Evolutionary conservation across 2,329 filamentous ascomycete genomes (phyloP).

Genomic region (Microthyrium microscopicum): DNA sequence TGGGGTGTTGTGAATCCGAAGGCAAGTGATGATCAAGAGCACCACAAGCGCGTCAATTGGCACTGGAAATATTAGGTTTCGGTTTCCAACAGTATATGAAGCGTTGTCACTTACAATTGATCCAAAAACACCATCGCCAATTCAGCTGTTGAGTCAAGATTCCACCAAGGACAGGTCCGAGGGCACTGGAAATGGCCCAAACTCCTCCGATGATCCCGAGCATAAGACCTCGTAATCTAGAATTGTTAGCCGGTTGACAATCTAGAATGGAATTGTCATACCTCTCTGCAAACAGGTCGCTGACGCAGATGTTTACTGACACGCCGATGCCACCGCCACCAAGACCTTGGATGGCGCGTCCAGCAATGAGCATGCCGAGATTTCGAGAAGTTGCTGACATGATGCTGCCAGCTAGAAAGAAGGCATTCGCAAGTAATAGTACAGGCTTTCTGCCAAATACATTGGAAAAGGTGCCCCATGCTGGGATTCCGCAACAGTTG

Average conservation of each 20-base stretch:
- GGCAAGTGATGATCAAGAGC: constrained; percentile 32
- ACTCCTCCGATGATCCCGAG: constrained; percentile 16
- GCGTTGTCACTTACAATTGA: constrained; percentile 16
- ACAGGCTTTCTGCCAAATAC: constrained; percentile 22
- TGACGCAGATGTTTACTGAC: constrained; percentile 42
- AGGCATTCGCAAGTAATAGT: constrained; percentile 17
- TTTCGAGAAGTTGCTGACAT: constrained; percentile 34
- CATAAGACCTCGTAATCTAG: constrained; percentile 15
- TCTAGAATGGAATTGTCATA: constrained; percentile 8
- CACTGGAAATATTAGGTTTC: constrained; percentile 16
- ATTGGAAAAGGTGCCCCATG: constrained; percentile 25
- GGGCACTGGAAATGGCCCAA: constrained; percentile 37
- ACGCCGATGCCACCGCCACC: constrained; percentile 42
- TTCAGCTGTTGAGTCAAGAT: constrained; percentile 27
- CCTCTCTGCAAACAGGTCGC: constrained; percentile 29
- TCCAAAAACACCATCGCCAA: constrained; percentile 34
- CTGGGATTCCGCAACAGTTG: constrained; percentile 22
- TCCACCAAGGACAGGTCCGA: constrained; percentile 37
- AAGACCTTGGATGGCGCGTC: constrained; percentile 39
- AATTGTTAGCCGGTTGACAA: constrained; percentile 8
- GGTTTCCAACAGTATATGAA: constrained; percentile 9
- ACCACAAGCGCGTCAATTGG: constrained; percentile 34
- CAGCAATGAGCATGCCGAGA: constrained; percentile 38
- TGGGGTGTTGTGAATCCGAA: constrained; percentile 38
- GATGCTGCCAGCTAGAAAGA: constrained; percentile 30